A percentile compares a stretch with the other conserved stretches of the same genome.
Conservation (phyloP, 192 early-diverging fungal species). For the Chytriomyces hyalinus region DNA sequence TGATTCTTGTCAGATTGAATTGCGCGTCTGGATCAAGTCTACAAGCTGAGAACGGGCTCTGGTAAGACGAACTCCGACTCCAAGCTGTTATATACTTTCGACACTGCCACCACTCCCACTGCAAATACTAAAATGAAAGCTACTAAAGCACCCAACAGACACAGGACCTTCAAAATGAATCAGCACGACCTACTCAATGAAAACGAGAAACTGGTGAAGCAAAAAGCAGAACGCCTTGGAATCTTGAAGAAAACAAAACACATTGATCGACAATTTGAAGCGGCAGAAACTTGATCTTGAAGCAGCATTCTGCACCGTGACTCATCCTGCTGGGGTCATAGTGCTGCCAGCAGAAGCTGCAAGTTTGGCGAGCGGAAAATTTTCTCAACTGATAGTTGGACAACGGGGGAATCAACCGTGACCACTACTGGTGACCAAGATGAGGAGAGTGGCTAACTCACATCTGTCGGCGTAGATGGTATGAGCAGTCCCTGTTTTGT, state of each 20-base stretch:
- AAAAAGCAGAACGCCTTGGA: constrained; percentile 54
- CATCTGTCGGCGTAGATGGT: no score
- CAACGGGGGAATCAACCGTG: no score
- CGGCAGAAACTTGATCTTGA: constrained; percentile 56
- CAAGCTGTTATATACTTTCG: constrained; percentile 36
- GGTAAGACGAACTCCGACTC: constrained; percentile 34
- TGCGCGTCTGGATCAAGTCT: constrained; percentile 60
- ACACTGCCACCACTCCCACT: background rate
- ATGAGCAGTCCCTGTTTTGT: no score
- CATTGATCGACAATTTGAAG: constrained; percentile 59
- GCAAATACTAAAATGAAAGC: background rate
- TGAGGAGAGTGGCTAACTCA: no score
- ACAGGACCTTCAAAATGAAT: constrained; percentile 35
- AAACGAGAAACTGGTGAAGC: constrained; percentile 52
- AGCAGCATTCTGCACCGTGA: background rate
- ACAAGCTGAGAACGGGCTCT: constrained; percentile 41
- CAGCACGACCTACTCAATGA: constrained; percentile 51
- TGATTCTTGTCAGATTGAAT: constrained; percentile 46
- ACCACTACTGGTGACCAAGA: no score
- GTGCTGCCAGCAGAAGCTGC: no score
- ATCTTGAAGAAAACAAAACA: constrained; percentile 54
- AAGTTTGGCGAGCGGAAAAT: no score
- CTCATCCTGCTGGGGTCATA: no score
- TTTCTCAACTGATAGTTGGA: no score
- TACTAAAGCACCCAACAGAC: no score